Base-by-base conservation (phyloP, 1,139 yeast genomes). In the Geotrichum restrictum region DNA sequence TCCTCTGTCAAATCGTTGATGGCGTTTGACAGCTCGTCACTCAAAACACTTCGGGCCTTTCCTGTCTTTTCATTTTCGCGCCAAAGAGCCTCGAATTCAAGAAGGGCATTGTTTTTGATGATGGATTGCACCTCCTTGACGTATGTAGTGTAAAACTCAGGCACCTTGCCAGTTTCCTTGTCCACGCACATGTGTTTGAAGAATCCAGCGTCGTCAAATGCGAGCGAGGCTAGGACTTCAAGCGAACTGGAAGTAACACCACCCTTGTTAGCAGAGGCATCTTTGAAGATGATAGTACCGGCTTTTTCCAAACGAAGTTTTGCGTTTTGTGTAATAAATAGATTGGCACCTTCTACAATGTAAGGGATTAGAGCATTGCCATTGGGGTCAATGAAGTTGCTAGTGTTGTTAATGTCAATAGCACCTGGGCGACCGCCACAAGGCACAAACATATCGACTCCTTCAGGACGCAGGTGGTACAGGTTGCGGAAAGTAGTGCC, bases 351-450 rank as follows among this genome's bases (percentile, higher is more conserved):
- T 74, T 93, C 98, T 54, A 93, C 97, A 67, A 93, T 81, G 72
- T 85, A 89, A 50, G 96, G 95, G 62, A 93, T 79, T 60, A 81
- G 73, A 32, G 88, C 71, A 69, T 85, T 85, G 55, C 95, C 95
- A 39, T 93, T 83, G 64, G 80, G 81, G 67, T 87, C 88, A 62
- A 93, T 81, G 62, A 89, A 81, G 52, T 74, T 74, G 59, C 77
- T 74, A 56, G 91, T 94, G 64, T 87, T 93, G 69, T 83, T 84
- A 59, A 93, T 82, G 69, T 91, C 95, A 70, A 93, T 85, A 18
- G 98, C 95, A 62, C 86, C 93, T 57, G 98, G 98, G 72, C 98
- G 86, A 62, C 98, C 98, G 71, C 98, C 98, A 72, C 98, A 93
- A 55, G 98, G 98, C 45, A 91, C 98, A 72, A 93, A 89, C 61